Base-by-base conservation (phyloP, 1,139 yeast genomes). In the Kodamaea arcana region DNA sequence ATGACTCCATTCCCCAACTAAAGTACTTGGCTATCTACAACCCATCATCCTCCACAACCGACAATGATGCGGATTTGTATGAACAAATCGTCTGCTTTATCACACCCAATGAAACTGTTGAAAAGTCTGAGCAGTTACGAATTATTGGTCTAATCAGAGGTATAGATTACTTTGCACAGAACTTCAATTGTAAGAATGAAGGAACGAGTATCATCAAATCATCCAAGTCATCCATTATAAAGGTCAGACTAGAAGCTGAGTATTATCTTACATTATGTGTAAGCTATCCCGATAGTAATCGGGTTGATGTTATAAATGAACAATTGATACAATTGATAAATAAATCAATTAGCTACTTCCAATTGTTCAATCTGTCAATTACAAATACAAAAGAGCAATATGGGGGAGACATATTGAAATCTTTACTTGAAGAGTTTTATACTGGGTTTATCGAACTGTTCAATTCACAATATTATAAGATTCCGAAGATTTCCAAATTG, bases 141-240 rank as follows among this genome's bases (percentile, higher is more conserved):
- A 43, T 61, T 4, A 44, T 68, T 12, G 74, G 74, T 0, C 46
- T 68, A 15, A 50, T 68, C 7, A 58, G 68, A 37, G 75, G 74
- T 1, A 53, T 67, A 3, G 56, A 52, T 29, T 58, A 61, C 9
- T 53, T 65, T 37, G 53, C 42, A 37, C 14, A 29, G 33, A 4
- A 36, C 31, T n/a, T 27, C 36, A 4, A 18, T 24, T 7, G 34
- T 34, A 7, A 38, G 42, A 21, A 26, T 41, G 11, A 17, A 18
- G 22, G 35, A 32, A 8, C 52, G 3, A 49, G 51, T 25, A 46
- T 58, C 3, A 56, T 67, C 4, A 56, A 55, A 32, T 47, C 64
- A 1, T 41, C 52, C 4, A 49, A 51, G 15, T 56, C 65, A 1
- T 50, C 65, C 3, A 54, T 58, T 1, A 41, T 65, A 3, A 45